phyloP scores from a whole-genome alignment of 345 rosid species.

The Melaleuca quinquenervia region DNA sequence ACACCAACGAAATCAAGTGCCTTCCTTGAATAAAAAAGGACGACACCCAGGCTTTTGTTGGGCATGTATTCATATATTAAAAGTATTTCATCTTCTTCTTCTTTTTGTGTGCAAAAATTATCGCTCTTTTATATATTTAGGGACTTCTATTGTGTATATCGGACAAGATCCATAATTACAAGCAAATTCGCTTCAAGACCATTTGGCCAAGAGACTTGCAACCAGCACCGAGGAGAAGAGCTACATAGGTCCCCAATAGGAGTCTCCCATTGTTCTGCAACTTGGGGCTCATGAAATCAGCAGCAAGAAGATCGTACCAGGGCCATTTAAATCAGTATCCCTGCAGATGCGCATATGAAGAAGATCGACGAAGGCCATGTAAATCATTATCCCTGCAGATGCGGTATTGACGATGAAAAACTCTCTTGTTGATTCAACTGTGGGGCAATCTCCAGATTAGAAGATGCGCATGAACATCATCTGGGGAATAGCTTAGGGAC shows the following conservation, averaged over 20 bases:
- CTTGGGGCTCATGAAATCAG: slow-evolving; percentile 44
- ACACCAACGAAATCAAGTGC: no score
- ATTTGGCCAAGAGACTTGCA: slow-evolving; percentile 51
- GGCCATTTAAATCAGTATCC: slow-evolving; percentile 60
- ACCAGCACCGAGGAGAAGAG: slow-evolving; percentile 42
- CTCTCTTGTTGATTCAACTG: slow-evolving; percentile 20
- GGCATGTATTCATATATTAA: no score
- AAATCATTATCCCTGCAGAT: slow-evolving; percentile 54
- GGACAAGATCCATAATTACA: no score
- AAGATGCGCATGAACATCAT: slow-evolving; percentile 23
- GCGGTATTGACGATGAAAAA: slow-evolving; percentile 35
- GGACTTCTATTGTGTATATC: no score
- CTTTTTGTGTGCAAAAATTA: no score
- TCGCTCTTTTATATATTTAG: no score
- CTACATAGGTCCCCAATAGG: slow-evolving; percentile 11
- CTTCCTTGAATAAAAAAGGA: no score
- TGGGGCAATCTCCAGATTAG: slow-evolving; percentile 17
- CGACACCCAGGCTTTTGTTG: no score
- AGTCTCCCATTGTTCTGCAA: slow-evolving; percentile 31
- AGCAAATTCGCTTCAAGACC: slow-evolving; percentile 26
- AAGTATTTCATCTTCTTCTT: no score
- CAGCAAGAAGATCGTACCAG: slow-evolving; percentile 56
- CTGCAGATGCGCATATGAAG: slow-evolving; percentile 50
- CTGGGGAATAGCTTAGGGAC: not conserved
- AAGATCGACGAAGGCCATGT: slow-evolving; percentile 66